Evolutionary conservation across 768 basidiomycete species (phyloP), one percentile per base, ranked within the genome.

Genomic region (Tricholoma saponaceum): DNA sequence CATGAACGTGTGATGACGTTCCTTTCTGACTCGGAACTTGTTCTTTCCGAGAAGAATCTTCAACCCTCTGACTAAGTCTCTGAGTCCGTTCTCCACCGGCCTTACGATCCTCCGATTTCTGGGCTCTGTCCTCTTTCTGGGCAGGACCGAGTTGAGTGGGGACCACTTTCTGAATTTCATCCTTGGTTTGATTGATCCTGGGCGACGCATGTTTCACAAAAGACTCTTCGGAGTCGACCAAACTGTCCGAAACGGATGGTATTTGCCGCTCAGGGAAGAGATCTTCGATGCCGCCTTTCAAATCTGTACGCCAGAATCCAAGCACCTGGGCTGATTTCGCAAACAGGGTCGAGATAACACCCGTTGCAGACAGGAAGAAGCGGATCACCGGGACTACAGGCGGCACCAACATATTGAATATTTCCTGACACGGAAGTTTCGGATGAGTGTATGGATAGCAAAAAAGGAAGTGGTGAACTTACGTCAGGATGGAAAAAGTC

Each of bases 401-500:
- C 13, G 70, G 65, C 7, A 67, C 47, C 1, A 69, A 8, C 28
- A 65, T 54, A n/a, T 62, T 61, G 2, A 60, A 54, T 13, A 70
- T 18, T 49, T 69, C 67, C 69, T 72, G 46, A 51, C 30, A 43
- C 12, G 23, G 41, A 22, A 25, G 41, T 22, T n/a, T 43, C 12
- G 47, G 43, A 32, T 6, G 53, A n/a, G n/a, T n/a, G n/a, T n/a
- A n/a, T n/a, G n/a, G n/a, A 49, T 58, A 53, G 16, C 46, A 57
- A 57, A 54, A 51, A 35, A 53, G 12, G 18, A 12, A 16, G 51
- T 4, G 37, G 14, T 23, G 20, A 16, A 60, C 67, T 51, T 49
- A 72, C 70, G 35, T 72, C 71, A 4, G 68, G 67, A 20, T 70
- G 68, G 55, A 64, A 65, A 41, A 68, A 67, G 44, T 86, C 83